Evolutionary conservation across 169 alveolate genomes (phyloP), one percentile per base, ranked within the genome.

Genomic region (Plasmodium falciparum): DNA sequence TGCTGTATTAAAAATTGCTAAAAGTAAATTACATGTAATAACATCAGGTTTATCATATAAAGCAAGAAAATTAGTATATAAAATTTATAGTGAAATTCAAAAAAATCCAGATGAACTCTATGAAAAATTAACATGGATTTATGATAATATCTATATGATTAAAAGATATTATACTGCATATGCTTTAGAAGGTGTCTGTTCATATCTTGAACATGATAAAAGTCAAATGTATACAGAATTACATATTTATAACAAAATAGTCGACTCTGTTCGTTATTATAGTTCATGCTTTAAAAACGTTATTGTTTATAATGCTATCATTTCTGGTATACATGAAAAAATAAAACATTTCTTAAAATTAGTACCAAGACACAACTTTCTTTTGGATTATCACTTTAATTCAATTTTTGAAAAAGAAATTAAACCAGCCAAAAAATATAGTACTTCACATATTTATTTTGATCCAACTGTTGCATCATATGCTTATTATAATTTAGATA

Each of bases 241-340:
- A 13, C 17, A 4, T 33, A 15, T 56, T 17, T 33, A 17, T 4
- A 13, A n/a, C 6, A 45, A 45, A 63, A 11, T 76, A 24, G 13
- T 3, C 9, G 75, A 47, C 1, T 65, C 45, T 50, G 13, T 69
- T 47, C 24, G 52, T n/a, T 69, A 47, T 17, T 83, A 39, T 61
- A 33, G 63, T 45, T 43, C 91, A n/a, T 83, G 91, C 59, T 11
- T 83, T 83, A 54, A 67, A 69, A 69, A 63, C 43, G 22, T 83
- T 13, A 83, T 13, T 15, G 17, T 83, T n/a, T 83, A 83, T 33
- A 83, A 83, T 69, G 17, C 62, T 17, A 29, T 67, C 2, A 7
- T 83, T 0, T 52, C 74, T 2, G 63, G 63, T 24, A 56, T 83
- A 39, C 91, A 67, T 49, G 58, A 20, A 33, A 50, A 52, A 62